A percentile compares a stretch with the other conserved stretches of the same genome.
These are phyloP conservation scores for Aspergillus haitiensis DNA, from an alignment of 495 filamentous ascomycete species.

Conservation along the genomic window DNA sequence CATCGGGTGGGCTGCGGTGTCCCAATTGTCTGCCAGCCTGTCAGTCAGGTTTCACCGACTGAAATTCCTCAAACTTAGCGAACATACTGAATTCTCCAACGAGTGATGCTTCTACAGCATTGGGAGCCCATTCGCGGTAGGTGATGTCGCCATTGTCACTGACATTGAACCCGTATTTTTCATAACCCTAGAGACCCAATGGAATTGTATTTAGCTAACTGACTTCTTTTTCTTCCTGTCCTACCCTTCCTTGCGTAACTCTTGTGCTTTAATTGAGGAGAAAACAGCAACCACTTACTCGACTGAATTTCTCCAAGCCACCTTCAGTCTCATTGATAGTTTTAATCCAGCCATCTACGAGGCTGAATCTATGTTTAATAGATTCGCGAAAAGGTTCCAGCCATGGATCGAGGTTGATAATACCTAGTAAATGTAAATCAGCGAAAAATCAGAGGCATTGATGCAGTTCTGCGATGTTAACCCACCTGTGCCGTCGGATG, in stretches of 20 bases:
- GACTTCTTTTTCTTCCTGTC: neutral
- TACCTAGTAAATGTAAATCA: conserved; percentile 54
- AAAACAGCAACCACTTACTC: conserved; percentile 48
- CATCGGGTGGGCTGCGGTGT: conserved; percentile 79
- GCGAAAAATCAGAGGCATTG: neutral
- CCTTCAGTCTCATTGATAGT: conserved; percentile 81
- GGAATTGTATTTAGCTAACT: neutral
- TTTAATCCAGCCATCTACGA: conserved; percentile 86
- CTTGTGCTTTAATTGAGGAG: neutral
- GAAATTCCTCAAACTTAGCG: neutral
- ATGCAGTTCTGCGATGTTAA: neutral
- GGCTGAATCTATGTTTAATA: conserved; percentile 71
- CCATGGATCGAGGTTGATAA: conserved; percentile 85
- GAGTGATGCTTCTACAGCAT: conserved; percentile 77
- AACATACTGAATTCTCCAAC: conserved; percentile 92
- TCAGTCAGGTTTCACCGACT: conserved; percentile 28
- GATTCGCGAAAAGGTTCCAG: conserved; percentile 80
- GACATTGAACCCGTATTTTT: conserved; percentile 80
- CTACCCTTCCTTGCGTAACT: neutral
- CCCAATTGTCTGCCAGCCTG: conserved; percentile 76
- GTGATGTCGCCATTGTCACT: conserved; percentile 77
- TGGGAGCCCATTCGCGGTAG: conserved; percentile 97
- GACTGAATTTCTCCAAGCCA: conserved; percentile 89
- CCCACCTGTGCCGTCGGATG: conserved; percentile 32
- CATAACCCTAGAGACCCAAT: conserved; percentile 61